These are phyloP conservation scores for Fusarium chuoi DNA, from an alignment of 2,329 filamentous ascomycete species.

Conservation along the genomic window DNA sequence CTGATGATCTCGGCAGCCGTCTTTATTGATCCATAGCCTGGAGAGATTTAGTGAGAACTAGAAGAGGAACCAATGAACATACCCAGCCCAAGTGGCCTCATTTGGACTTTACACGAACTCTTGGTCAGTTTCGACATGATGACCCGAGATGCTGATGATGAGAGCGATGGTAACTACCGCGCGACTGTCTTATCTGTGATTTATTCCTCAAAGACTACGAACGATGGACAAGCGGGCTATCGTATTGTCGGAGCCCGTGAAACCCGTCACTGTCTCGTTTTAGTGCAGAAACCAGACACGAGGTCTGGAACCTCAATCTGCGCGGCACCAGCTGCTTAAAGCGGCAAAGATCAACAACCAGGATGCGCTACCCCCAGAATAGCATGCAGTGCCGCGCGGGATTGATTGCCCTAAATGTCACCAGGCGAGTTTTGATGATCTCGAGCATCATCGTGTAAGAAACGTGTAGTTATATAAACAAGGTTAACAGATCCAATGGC, in stretches of 20 bases:
- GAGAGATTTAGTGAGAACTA: rapidly evolving
- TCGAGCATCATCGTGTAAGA: neutral
- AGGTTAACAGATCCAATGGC: neutral
- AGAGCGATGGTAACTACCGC: neutral
- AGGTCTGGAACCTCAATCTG: neutral
- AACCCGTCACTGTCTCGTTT: neutral
- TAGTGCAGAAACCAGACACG: neutral
- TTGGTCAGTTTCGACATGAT: neutral
- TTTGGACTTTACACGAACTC: neutral
- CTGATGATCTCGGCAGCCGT: neutral
- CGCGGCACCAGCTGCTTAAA: neutral
- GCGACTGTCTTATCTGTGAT: neutral
- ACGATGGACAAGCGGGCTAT: neutral
- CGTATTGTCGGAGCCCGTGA: neutral
- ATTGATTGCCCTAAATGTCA: neutral
- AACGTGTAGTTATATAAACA: neutral
- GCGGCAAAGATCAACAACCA: neutral
- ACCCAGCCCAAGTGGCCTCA: neutral
- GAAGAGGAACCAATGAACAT: rapidly evolving
- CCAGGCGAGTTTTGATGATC: neutral
- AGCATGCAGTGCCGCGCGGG: neutral
- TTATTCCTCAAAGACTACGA: rapidly evolving
- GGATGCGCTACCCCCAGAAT: neutral
- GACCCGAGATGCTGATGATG: neutral
- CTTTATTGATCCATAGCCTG: neutral